Percentiles rank a stretch among this genome's conserved stretches.
Evolutionary conservation across 176 grass and related monocot genomes (phyloP).

Genomic region (Cenchrus fungigraminus): DNA sequence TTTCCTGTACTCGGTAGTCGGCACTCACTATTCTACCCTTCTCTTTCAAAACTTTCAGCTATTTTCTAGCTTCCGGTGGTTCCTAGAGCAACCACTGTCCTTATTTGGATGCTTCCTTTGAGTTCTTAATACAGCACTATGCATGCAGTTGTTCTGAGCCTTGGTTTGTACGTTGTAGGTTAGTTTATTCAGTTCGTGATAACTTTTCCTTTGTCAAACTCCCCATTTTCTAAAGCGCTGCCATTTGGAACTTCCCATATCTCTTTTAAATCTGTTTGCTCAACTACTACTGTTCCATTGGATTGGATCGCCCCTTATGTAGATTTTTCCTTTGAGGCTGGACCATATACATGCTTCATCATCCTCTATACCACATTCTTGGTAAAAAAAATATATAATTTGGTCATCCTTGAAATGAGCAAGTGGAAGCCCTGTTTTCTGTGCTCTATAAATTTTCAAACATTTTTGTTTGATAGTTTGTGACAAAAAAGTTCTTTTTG

Average conservation of each 20-base stretch:
- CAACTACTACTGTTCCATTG: constrained; percentile 43
- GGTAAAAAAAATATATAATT: neutral
- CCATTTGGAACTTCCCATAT: neutral
- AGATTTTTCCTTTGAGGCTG: constrained; percentile 14
- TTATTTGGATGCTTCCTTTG: constrained; percentile 26
- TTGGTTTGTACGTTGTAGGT: constrained; percentile 4
- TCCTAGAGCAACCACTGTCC: constrained; percentile 27
- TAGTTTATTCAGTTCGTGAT: constrained; percentile 28
- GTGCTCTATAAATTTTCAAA: neutral
- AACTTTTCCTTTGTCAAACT: constrained; percentile 36
- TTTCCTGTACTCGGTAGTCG: neutral
- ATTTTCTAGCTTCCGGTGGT: constrained; percentile 7
- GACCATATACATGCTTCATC: neutral
- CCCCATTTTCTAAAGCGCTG: constrained; percentile 8
- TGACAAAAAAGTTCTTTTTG: neutral
- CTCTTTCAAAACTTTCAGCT: constrained; percentile 2
- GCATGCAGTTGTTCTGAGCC: constrained; percentile 15
- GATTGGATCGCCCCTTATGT: neutral
- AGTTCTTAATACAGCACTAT: constrained; percentile 25
- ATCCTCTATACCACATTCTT: neutral
- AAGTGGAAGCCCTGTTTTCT: neutral
- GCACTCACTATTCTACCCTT: neutral
- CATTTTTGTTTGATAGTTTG: neutral
- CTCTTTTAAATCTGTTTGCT: constrained; percentile 14
- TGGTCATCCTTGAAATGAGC: neutral